Conservation (phyloP, 164 flowering plant species). For the Dillenia turbinata region DNA sequence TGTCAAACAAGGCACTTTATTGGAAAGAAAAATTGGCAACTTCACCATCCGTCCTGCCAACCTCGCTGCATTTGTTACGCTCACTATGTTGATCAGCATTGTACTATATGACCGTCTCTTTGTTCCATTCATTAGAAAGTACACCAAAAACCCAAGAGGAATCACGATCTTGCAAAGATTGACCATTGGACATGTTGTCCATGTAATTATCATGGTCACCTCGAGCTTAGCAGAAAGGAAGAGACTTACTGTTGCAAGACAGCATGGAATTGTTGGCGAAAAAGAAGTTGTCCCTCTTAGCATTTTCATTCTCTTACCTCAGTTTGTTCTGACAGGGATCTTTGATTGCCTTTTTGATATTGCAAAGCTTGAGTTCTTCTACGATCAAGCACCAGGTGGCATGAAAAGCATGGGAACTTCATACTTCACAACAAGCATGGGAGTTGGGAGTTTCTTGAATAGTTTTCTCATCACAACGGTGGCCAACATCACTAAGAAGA, state of each 20-base stretch:
- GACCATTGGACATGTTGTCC: slow-evolving; percentile 53
- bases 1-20: slow-evolving; percentile 54
- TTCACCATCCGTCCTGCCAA: slow-evolving; percentile 64
- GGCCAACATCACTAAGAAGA: slow-evolving; percentile 26
- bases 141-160: slow-evolving; percentile 64
- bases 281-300: slow-evolving; percentile 33
- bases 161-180: slow-evolving; percentile 63
- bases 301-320: slow-evolving; percentile 53
- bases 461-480: slow-evolving; percentile 41
- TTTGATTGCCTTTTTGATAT: slow-evolving; percentile 55
- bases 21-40: slow-evolving; percentile 41
- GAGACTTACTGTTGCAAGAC: slow-evolving; percentile 37
- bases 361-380: slow-evolving; percentile 62
- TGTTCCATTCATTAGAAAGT: slow-evolving; percentile 28
- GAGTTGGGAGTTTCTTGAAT: slow-evolving; percentile 52
- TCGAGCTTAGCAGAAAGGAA: slow-evolving; percentile 42
- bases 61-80: slow-evolving; percentile 41
- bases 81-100: slow-evolving; percentile 47
- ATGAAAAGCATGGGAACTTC: slow-evolving; percentile 69
- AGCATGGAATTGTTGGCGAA: slow-evolving; percentile 16
- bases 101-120: slow-evolving; percentile 51
- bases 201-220: slow-evolving; percentile 37
- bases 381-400: slow-evolving; percentile 62
- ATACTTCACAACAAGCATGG: slow-evolving; percentile 44
- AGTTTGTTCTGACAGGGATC: slow-evolving; percentile 47